A percentile compares a stretch with the other conserved stretches of the same genome.
phyloP scores from a whole-genome alignment of 2,329 filamentous ascomycete species.

The Penicillium sp. region DNA sequence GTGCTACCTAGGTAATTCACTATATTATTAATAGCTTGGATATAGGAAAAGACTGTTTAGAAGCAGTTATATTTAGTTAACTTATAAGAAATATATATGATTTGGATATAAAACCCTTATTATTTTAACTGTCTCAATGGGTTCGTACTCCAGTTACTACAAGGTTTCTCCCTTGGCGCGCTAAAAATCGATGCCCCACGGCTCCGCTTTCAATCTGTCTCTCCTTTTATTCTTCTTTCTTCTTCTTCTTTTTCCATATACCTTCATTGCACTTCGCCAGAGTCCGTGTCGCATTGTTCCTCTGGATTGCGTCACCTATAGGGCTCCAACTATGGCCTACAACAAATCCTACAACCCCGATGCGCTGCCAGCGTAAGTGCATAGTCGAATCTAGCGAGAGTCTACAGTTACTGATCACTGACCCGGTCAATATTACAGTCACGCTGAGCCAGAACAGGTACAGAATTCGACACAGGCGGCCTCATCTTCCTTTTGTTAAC shows the following conservation, averaged over 20 bases:
- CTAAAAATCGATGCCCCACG: constrained; percentile 26
- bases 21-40: neutral
- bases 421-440: constrained; percentile 46
- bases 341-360: constrained; percentile 91
- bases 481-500: neutral
- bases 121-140: too few species aligned
- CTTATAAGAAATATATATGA: neutral
- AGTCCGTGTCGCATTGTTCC: constrained; percentile 2
- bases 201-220: constrained; percentile 20
- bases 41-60: neutral
- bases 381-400: neutral
- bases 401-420: constrained; percentile 19
- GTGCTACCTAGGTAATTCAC: neutral
- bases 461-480: neutral
- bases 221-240: constrained; percentile 4
- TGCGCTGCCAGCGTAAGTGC: constrained; percentile 79
- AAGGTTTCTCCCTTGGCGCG: constrained; percentile 12
- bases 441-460: constrained; percentile 73
- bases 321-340: constrained; percentile 70
- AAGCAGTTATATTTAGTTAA: neutral
- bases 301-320: constrained; percentile 24
- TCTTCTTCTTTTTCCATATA: neutral
- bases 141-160: neutral
- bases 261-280: neutral
- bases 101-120: neutral